Percentiles rank a stretch among this genome's conserved stretches.
phyloP scores from a whole-genome alignment of 257 asterid genomes.

The Plantago major region DNA sequence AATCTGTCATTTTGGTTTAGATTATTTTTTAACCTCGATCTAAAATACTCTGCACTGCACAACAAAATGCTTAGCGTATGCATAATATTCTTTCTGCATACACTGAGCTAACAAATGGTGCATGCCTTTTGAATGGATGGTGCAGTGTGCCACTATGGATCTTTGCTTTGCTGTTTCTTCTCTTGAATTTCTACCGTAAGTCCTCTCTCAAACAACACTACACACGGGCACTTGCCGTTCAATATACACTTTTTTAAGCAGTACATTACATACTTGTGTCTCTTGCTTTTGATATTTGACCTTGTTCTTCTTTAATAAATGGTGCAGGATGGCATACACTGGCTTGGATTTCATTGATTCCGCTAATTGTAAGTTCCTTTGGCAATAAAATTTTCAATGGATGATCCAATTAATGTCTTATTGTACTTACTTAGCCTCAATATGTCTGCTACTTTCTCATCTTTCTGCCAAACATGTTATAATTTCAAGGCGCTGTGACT shows the following conservation, averaged over 20 bases:
- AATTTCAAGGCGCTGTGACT: neutral
- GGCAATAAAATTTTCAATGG: neutral
- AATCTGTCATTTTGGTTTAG: too few relatives aligned
- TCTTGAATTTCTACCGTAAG: conserved; percentile 57
- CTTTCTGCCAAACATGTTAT: neutral
- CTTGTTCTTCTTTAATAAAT: neutral
- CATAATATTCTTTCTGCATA: neutral
- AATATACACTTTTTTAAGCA: neutral
- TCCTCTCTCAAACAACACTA: neutral
- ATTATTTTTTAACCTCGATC: too few relatives aligned
- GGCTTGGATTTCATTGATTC: conserved; percentile 45
- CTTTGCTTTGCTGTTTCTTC: conserved; percentile 38
- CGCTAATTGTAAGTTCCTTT: conserved; percentile 42
- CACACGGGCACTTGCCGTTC: neutral
- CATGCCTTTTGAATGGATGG: conserved; percentile 1
- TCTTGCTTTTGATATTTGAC: neutral
- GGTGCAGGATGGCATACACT: conserved; percentile 56
- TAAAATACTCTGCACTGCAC: neutral
- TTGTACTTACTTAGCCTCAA: neutral
- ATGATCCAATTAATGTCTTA: neutral
- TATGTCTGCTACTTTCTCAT: too few relatives aligned
- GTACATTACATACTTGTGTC: too few relatives aligned
- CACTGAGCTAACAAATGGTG: neutral
- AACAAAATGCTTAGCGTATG: neutral
- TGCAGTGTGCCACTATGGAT: conserved; percentile 63